Evolutionary conservation across 306 rosid genomes (phyloP), one percentile per base, ranked within the genome.

Genomic region (Glycine latifolia): DNA sequence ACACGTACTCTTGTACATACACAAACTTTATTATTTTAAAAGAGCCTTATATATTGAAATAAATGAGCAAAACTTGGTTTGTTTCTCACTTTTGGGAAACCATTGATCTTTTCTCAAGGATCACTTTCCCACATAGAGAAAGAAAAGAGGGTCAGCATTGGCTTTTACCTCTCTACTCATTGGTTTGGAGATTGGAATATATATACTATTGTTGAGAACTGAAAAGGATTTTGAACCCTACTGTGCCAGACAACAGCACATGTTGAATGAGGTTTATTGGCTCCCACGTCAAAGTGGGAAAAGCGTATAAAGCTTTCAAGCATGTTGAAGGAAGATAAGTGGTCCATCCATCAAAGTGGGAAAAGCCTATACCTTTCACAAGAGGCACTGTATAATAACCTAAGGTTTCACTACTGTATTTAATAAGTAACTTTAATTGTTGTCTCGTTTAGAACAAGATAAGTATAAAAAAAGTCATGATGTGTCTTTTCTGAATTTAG

Each of bases 341-440:
- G 75, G 31, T 26, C 52, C 83, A 70, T 77, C 63, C 71, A 33
- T 68, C 77, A 10, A 58, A 79, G 83, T 79, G 71, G 71, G 71
- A 63, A 47, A 79, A 47, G 80, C 76, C 61, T 54, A 68, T 4
- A 54, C 35, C 67, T 77, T 59, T 59, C 56, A 60, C 59, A 54
- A 54, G n/a, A 10, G 3, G 2, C 43, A 53, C 58, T 48, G 8
- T 68, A 10, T 26, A 61, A 61, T 53, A 73, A 73, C 56, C 54
- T 17, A 55, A n/a, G 31, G 39, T 68, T 46, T 16, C 65, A 58
- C 6, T 16, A 3, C 3, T 11, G 54, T 11, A 49, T 49, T 10
- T 10, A 5, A 2, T 10, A 10, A 10, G 54, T 0, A 49, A 49
- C 14, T 49, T 49, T 11, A 49, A 49, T 49, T 49, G 10, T 49